Evolutionary conservation across 1,284 basidiomycete species (phyloP).

Genomic region (Irpex sp.): DNA sequence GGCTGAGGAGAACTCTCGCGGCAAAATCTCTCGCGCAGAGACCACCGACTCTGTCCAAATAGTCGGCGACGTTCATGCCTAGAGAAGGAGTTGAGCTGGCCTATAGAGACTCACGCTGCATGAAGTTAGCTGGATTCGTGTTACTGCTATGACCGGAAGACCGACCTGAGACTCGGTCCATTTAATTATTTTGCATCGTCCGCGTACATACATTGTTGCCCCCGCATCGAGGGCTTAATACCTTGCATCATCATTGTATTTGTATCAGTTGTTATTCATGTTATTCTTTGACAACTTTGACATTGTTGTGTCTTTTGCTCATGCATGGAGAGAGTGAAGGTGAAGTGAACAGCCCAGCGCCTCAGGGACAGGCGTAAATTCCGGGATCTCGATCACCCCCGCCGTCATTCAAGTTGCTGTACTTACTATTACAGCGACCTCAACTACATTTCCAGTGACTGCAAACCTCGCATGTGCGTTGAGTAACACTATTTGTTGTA

Average conservation of each 20-base stretch:
- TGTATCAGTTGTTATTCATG: neutral
- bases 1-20: neutral
- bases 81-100: neutral
- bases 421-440: neutral
- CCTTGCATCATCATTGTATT: neutral
- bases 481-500: too few species aligned
- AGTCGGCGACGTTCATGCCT: conserved; percentile 9
- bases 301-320: neutral
- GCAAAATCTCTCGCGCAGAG: conserved; percentile 5
- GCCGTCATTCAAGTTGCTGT: too few species aligned
- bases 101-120: neutral
- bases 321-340: neutral
- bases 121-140: neutral
- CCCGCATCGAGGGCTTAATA: neutral
- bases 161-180: neutral
- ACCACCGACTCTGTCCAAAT: conserved; percentile 13
- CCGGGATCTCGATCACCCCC: too few species aligned
- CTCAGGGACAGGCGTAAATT: too few species aligned
- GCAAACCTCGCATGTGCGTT: neutral
- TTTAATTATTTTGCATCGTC: neutral
- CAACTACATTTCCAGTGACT: neutral
- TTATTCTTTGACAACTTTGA: neutral
- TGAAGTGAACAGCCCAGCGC: too few species aligned
- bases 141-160: neutral
- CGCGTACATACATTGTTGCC: neutral